Conservation (phyloP, 2,329 filamentous ascomycete species). For the Calycina marina region DNA sequence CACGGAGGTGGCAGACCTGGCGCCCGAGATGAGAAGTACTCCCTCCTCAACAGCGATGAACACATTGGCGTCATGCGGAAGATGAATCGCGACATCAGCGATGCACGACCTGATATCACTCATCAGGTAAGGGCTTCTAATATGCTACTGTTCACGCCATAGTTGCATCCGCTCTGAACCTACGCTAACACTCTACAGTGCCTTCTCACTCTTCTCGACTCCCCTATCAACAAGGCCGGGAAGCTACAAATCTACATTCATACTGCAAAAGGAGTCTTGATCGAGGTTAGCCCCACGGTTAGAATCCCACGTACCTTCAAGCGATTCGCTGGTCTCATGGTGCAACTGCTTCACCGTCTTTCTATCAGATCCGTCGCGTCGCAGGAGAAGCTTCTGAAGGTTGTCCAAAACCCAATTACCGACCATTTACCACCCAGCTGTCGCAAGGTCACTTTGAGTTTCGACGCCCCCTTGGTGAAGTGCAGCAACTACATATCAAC, state of each 20-base stretch:
- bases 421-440: slow-evolving; percentile 95
- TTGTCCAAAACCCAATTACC: slow-evolving; percentile 96
- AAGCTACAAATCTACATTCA: slow-evolving; percentile 98
- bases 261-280: slow-evolving; percentile 91
- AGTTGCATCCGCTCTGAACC: slow-evolving; percentile 11
- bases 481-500: slow-evolving; percentile 79
- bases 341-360: slow-evolving; percentile 87
- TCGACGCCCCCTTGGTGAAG: slow-evolving; percentile 76
- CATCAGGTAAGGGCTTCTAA: too few species aligned
- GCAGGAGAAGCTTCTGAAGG: slow-evolving; percentile 91
- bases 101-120: slow-evolving; percentile 93
- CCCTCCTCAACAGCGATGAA: slow-evolving; percentile 94
- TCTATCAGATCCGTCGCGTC: slow-evolving; percentile 95
- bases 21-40: slow-evolving; percentile 77
- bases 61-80: slow-evolving; percentile 99
- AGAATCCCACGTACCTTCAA: slow-evolving; percentile 98
- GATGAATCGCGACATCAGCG: slow-evolving; percentile 97
- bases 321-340: slow-evolving; percentile 96
- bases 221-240: slow-evolving; percentile 95
- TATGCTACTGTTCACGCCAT: too few species aligned
- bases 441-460: slow-evolving; percentile 92
- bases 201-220: slow-evolving; percentile 90
- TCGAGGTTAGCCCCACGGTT: slow-evolving; percentile 95
- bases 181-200: slow-evolving; percentile 44
- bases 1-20: slow-evolving; percentile 52